phyloP scores from a whole-genome alignment of 148 eudicot species.

The Euryodendron excelsum region DNA sequence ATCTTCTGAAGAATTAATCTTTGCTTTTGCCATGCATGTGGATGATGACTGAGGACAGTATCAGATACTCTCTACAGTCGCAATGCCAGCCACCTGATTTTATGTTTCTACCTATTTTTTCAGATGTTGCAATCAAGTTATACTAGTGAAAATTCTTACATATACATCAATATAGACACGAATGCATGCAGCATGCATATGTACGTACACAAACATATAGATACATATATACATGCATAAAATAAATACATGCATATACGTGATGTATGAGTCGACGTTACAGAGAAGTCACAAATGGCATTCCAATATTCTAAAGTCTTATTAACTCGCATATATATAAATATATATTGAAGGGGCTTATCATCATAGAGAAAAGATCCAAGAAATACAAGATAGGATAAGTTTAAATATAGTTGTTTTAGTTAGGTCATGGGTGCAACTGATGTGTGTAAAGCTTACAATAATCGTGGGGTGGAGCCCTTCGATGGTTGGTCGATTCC shows the following conservation, averaged over 20 bases:
- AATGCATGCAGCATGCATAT: neutral
- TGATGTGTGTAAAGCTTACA: constrained; percentile 8
- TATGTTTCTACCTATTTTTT: too few relatives aligned
- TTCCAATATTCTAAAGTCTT: neutral
- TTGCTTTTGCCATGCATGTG: neutral
- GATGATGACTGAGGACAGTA: constrained; percentile 5
- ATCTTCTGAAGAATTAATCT: neutral
- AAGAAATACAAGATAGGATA: neutral
- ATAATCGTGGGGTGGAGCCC: neutral
- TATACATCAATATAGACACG: too few relatives aligned
- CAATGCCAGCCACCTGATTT: neutral
- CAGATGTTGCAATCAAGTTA: too few relatives aligned
- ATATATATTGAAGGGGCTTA: too few relatives aligned
- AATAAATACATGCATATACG: neutral
- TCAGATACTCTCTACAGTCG: constrained; percentile 5
- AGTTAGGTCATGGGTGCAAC: neutral
- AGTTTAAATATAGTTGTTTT: neutral
- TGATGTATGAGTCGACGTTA: neutral
- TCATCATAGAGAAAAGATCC: neutral
- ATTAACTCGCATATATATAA: too few relatives aligned
- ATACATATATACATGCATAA: neutral
- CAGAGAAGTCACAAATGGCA: neutral
- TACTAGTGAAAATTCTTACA: too few relatives aligned
- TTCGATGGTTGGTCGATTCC: constrained; percentile 8
- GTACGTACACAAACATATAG: neutral